Evolutionary conservation across 257 asterid genomes (phyloP).

Genomic region (Solanum appendiculatum): DNA sequence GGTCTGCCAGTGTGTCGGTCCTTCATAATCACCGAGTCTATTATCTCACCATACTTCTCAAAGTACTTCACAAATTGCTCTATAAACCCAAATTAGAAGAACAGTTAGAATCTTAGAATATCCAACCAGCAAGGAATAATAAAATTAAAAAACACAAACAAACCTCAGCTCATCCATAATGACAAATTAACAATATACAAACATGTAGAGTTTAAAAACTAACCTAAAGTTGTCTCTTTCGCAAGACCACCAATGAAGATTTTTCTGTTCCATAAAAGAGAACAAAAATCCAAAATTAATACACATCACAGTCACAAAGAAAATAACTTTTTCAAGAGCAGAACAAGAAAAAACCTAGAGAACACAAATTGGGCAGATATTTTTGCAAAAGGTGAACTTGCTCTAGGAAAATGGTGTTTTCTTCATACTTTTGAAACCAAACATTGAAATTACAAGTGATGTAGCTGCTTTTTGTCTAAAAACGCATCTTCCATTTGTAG

Average conservation of each 20-base stretch:
- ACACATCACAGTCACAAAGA: background rate
- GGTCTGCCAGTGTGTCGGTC: slow-evolving; percentile 89
- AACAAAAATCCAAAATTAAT: background rate
- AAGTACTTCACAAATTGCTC: slow-evolving; percentile 83
- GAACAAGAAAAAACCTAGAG: background rate
- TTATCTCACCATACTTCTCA: slow-evolving; percentile 89
- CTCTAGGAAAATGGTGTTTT: background rate
- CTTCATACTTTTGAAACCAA: background rate
- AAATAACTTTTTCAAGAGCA: background rate
- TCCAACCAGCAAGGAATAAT: background rate
- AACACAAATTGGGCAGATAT: background rate
- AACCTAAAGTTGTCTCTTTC: slow-evolving; percentile 74
- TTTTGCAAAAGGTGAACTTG: background rate
- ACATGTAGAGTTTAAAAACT: background rate
- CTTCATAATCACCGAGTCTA: slow-evolving; percentile 89
- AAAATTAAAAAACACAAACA: background rate
- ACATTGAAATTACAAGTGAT: too few relatives aligned
- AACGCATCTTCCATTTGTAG: too few relatives aligned
- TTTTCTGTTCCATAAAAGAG: slow-evolving; percentile 29
- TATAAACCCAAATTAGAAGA: slow-evolving; percentile 2
- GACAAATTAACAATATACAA: background rate
- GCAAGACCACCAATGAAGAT: slow-evolving; percentile 91
- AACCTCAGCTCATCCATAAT: background rate
- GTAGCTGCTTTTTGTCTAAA: too few relatives aligned
- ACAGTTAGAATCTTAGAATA: background rate